Percentiles rank a stretch among this genome's conserved stretches.
These are phyloP conservation scores for Colletotrichum chlorophyti DNA, from an alignment of 2,329 filamentous ascomycete genomes.

Conservation along the genomic window DNA sequence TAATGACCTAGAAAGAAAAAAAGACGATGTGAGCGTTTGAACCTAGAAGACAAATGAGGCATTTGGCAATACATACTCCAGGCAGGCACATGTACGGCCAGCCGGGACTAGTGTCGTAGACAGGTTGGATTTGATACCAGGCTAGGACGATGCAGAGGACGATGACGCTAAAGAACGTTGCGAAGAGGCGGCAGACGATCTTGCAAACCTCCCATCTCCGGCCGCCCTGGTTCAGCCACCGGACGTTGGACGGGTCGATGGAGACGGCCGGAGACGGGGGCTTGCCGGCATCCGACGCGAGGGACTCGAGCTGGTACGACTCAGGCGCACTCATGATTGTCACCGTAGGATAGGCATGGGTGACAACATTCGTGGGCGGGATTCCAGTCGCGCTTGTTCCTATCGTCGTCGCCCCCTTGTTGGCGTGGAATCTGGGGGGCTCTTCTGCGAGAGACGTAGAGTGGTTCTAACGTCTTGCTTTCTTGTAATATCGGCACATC, in stretches of 20 bases:
- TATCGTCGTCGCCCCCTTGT: neutral
- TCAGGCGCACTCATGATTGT: slow-evolving; percentile 18
- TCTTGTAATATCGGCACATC: neutral
- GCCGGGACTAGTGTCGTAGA: neutral
- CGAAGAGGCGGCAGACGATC: slow-evolving; percentile 31
- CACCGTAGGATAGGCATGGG: slow-evolving; percentile 3
- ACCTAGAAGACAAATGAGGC: neutral
- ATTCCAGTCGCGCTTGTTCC: neutral
- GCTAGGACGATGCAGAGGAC: slow-evolving; percentile 18
- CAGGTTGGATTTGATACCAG: neutral
- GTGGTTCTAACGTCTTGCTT: neutral
- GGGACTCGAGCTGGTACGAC: slow-evolving; percentile 24
- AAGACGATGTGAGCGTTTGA: too few relatives aligned
- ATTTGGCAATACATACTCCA: neutral
- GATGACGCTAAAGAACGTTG: slow-evolving; percentile 22
- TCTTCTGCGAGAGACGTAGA: neutral
- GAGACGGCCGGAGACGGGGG: slow-evolving; percentile 7
- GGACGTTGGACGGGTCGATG: slow-evolving; percentile 27
- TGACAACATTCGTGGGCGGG: too few relatives aligned
- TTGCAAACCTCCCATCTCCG: slow-evolving; percentile 33
- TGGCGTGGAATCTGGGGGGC: neutral
- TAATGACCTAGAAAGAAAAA: slow-evolving; percentile 20
- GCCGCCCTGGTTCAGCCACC: slow-evolving; percentile 21
- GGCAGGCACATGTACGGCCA: slow-evolving; percentile 2
- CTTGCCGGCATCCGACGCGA: slow-evolving; percentile 32